Evolutionary conservation across 2,329 filamentous ascomycete species (phyloP).

Genomic region (Sphaerulina vaccinii): DNA sequence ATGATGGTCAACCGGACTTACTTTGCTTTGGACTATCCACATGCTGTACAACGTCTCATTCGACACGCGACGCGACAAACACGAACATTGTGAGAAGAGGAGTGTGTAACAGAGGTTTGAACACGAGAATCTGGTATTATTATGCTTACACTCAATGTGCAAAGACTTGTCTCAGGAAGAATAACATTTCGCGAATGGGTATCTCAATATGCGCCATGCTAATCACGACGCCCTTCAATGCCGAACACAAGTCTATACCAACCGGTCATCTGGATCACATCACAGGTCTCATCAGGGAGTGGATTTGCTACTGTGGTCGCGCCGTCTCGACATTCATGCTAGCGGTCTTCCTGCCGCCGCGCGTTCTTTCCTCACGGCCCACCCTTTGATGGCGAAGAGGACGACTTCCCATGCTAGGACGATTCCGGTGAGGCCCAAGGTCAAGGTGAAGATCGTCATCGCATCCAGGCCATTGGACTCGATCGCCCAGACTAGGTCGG

Average conservation of each 20-base stretch:
- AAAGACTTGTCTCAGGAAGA: background rate
- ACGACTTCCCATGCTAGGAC: conserved; percentile 83
- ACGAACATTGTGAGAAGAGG: too few relatives aligned
- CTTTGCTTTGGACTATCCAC: too few relatives aligned
- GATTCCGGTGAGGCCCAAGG: conserved; percentile 77
- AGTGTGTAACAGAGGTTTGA: too few relatives aligned
- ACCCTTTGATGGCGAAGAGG: conserved; percentile 80
- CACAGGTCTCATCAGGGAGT: background rate
- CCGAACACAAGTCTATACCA: background rate
- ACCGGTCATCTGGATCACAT: conserved; percentile 1
- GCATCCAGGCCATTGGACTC: conserved; percentile 75
- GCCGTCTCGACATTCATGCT: conserved; percentile 10
- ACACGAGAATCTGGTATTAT: background rate
- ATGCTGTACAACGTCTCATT: too few relatives aligned
- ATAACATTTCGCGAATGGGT: background rate
- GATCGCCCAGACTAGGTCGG: conserved; percentile 74
- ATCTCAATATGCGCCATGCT: background rate
- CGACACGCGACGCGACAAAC: too few relatives aligned
- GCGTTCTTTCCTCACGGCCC: conserved; percentile 57
- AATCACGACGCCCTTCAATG: background rate
- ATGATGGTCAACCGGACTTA: too few relatives aligned
- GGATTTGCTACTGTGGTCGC: background rate
- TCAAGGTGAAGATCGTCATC: conserved; percentile 91
- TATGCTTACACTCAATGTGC: background rate
- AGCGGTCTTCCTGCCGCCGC: conserved; percentile 17